Conservation (phyloP, 1,284 basidiomycete genomes). For the Ganoderma lucidum region DNA sequence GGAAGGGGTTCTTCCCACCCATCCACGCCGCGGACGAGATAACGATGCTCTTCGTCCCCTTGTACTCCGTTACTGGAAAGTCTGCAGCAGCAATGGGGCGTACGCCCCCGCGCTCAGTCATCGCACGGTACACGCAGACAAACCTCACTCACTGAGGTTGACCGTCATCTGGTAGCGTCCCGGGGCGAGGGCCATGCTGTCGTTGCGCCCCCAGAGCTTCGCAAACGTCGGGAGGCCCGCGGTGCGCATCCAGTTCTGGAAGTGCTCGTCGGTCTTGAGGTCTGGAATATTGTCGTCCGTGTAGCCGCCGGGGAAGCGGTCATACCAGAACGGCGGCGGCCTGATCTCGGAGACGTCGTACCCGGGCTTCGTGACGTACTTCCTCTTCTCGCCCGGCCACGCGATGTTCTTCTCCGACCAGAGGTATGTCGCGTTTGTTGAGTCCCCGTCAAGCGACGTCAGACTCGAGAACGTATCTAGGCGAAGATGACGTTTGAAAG, state of each 20-base stretch:
- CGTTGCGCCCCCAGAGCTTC: slow-evolving; percentile 94
- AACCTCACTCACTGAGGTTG: slow-evolving; percentile 75
- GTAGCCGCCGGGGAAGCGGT: slow-evolving; percentile 81
- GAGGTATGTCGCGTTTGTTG: slow-evolving; percentile 65
- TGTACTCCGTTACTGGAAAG: slow-evolving; percentile 92
- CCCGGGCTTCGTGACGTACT: slow-evolving; percentile 77
- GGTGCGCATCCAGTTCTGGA: slow-evolving; percentile 99
- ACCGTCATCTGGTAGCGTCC: slow-evolving; percentile 85
- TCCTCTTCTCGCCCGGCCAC: slow-evolving; percentile 94
- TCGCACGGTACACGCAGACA: neutral
- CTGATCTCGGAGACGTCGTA: slow-evolving; percentile 73
- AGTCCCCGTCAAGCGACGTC: slow-evolving; percentile 52
- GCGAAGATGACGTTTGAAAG: neutral
- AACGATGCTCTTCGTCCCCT: slow-evolving; percentile 96
- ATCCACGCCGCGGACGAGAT: slow-evolving; percentile 98
- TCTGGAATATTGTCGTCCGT: slow-evolving; percentile 73
- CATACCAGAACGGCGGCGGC: slow-evolving; percentile 93
- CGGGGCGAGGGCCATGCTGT: slow-evolving; percentile 72
- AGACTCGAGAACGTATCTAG: slow-evolving; percentile 84
- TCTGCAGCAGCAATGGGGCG: slow-evolving; percentile 56
- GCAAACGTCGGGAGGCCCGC: slow-evolving; percentile 97
- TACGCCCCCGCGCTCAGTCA: too few species aligned
- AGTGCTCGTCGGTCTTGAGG: slow-evolving; percentile 86
- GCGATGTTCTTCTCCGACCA: slow-evolving; percentile 89
- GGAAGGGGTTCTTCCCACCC: slow-evolving; percentile 96